Percentiles rank a stretch among this genome's conserved stretches.
Conservation (phyloP, 495 filamentous ascomycete genomes). For the Penicillium simplicissimum region DNA sequence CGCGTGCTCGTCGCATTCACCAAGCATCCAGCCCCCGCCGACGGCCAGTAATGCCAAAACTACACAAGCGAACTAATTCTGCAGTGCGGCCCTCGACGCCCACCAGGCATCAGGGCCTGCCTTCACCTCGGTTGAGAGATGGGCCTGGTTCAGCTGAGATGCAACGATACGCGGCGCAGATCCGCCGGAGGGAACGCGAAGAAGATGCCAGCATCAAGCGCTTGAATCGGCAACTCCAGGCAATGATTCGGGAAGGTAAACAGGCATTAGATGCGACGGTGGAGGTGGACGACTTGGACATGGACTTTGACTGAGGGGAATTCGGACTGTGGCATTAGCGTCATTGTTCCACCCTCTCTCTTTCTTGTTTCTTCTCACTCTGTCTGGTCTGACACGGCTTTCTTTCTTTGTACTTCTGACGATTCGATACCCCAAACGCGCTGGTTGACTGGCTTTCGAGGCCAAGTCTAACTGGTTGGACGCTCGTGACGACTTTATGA, state of each 20-base stretch:
- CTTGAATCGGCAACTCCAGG: slow-evolving; percentile 74
- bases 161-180: slow-evolving; percentile 63
- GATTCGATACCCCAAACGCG: slow-evolving; percentile 34
- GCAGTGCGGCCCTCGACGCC: slow-evolving; percentile 39
- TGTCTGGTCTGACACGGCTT: neutral
- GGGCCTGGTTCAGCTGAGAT: slow-evolving; percentile 61
- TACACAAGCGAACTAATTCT: slow-evolving; percentile 33
- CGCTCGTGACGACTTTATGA: slow-evolving; percentile 25
- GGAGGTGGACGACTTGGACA: slow-evolving; percentile 63
- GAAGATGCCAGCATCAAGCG: slow-evolving; percentile 74
- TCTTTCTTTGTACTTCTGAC: slow-evolving; percentile 8
- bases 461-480: slow-evolving; percentile 10
- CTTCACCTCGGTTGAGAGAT: slow-evolving; percentile 39
- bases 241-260: slow-evolving; percentile 85
- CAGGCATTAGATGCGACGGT: slow-evolving; percentile 81
- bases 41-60: slow-evolving; percentile 27
- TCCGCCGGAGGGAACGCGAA: slow-evolving; percentile 70
- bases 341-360: neutral
- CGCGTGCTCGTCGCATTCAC: slow-evolving; percentile 24
- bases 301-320: slow-evolving; percentile 40
- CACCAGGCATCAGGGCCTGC: slow-evolving; percentile 33
- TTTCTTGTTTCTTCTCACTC: neutral
- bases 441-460: slow-evolving; percentile 10
- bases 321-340: neutral
- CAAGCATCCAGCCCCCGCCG: slow-evolving; percentile 32